Conservation (phyloP, 305 asterid species). For the Fraxinus platypoda region DNA sequence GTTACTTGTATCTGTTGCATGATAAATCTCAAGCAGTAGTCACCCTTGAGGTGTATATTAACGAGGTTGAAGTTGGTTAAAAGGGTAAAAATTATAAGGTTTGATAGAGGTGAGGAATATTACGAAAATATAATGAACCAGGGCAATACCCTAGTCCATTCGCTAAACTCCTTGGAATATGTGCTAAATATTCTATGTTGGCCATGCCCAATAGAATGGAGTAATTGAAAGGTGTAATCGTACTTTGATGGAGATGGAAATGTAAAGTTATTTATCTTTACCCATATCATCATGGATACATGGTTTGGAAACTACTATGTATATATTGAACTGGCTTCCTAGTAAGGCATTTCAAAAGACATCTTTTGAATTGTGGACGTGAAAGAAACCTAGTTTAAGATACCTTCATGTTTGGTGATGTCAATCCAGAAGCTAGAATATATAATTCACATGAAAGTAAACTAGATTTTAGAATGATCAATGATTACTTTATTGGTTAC, state of each 20-base stretch:
- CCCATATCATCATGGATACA: neutral
- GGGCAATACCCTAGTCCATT: neutral
- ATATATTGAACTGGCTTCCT: neutral
- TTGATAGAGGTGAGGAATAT: neutral
- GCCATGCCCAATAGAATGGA: neutral
- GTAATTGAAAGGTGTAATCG: neutral
- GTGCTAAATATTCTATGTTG: neutral
- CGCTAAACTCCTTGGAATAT: neutral
- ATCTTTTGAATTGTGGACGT: too few species aligned
- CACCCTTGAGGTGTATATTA: neutral
- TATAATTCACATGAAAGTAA: too few species aligned
- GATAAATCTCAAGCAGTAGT: neutral
- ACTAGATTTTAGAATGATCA: too few species aligned
- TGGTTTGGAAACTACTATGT: neutral
- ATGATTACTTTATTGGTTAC: too few species aligned
- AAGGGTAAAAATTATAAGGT: neutral
- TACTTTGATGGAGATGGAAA: neutral
- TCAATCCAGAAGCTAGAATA: too few species aligned
- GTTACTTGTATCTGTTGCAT: neutral
- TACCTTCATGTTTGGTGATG: too few species aligned
- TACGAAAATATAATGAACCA: neutral
- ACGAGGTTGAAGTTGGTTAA: neutral
- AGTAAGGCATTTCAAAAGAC: neutral
- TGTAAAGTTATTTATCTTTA: neutral
- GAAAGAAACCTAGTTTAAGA: too few species aligned